Evolutionary conservation across 2,329 filamentous ascomycete species (phyloP).

Genomic region (Aspergillus proliferans): DNA sequence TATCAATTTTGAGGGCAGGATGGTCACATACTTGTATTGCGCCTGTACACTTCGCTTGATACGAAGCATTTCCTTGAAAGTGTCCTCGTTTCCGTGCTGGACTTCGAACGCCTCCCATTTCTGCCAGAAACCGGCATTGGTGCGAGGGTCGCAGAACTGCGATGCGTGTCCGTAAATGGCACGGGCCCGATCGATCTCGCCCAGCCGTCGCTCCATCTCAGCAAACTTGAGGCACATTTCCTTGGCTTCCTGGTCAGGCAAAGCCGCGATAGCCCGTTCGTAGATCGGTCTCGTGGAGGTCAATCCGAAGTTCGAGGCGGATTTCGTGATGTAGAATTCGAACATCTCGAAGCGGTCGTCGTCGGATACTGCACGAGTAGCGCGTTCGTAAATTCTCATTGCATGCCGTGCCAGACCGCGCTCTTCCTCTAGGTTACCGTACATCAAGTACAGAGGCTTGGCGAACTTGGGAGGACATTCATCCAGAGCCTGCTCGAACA

Average conservation of each 20-base stretch:
- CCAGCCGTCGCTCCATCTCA: conserved; percentile 86
- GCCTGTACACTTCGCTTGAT: conserved; percentile 97
- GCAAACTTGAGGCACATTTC: conserved; percentile 99
- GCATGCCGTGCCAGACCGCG: conserved; percentile 88
- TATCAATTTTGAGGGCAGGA: not conserved
- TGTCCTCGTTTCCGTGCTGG: conserved; percentile 97
- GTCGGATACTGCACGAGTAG: conserved; percentile 87
- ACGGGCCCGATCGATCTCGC: conserved; percentile 88
- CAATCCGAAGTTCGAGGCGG: conserved; percentile 93
- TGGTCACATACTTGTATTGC: conserved; percentile 70
- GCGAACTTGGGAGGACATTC: conserved; percentile 93
- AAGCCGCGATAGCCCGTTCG: conserved; percentile 86
- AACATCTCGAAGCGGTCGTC: conserved; percentile 97
- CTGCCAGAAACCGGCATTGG: conserved; percentile 83
- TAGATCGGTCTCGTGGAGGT: conserved; percentile 94
- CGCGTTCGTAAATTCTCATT: conserved; percentile 98
- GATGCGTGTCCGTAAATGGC: conserved; percentile 95
- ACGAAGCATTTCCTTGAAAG: conserved; percentile 97
- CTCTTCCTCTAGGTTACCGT: conserved; percentile 94
- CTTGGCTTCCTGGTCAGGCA: conserved; percentile 87
- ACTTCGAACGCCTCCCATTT: conserved; percentile 98
- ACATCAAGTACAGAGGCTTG: conserved; percentile 95
- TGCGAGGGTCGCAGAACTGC: conserved; percentile 94
- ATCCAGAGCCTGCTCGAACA: conserved; percentile 96
- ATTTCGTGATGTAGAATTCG: conserved; percentile 99